phyloP scores from a whole-genome alignment of 768 basidiomycete species.

The Russula olivacea region DNA sequence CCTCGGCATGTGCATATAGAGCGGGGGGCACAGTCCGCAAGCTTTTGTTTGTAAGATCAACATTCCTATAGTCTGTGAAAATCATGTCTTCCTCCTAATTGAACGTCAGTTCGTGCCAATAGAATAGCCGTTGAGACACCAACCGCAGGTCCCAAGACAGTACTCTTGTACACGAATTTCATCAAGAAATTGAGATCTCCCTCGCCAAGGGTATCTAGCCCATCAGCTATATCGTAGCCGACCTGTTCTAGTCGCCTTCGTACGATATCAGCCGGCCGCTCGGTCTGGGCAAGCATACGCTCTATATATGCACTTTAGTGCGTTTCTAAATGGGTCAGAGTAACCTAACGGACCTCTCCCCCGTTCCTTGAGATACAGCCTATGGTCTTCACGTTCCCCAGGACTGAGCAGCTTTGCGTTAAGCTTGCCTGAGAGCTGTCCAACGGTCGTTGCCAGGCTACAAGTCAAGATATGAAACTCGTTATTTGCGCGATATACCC shows the following conservation, averaged over 20 bases:
- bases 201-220: slow-evolving; percentile 65
- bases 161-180: slow-evolving; percentile 85
- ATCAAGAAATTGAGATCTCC: slow-evolving; percentile 81
- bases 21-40: slow-evolving; percentile 85
- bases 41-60: slow-evolving; percentile 77
- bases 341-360: slow-evolving; percentile 53
- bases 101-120: slow-evolving; percentile 1
- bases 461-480: slow-evolving; percentile 67
- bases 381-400: slow-evolving; percentile 53
- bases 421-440: slow-evolving; percentile 55
- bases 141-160: slow-evolving; percentile 58
- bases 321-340: not conserved
- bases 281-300: slow-evolving; percentile 72
- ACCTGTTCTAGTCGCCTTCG: slow-evolving; percentile 80
- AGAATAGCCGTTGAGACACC: slow-evolving; percentile 27
- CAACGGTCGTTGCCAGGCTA: slow-evolving; percentile 58
- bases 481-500: slow-evolving; percentile 71
- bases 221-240: slow-evolving; percentile 79
- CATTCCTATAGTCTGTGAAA: slow-evolving; percentile 64
- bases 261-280: slow-evolving; percentile 81
- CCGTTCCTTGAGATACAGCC: slow-evolving; percentile 67
- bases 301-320: slow-evolving; percentile 43
- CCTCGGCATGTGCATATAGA: slow-evolving; percentile 77
- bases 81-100: slow-evolving; percentile 65
- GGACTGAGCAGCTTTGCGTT: slow-evolving; percentile 50